phyloP scores from a whole-genome alignment of 306 rosid genomes.

The Rubus idaeus region DNA sequence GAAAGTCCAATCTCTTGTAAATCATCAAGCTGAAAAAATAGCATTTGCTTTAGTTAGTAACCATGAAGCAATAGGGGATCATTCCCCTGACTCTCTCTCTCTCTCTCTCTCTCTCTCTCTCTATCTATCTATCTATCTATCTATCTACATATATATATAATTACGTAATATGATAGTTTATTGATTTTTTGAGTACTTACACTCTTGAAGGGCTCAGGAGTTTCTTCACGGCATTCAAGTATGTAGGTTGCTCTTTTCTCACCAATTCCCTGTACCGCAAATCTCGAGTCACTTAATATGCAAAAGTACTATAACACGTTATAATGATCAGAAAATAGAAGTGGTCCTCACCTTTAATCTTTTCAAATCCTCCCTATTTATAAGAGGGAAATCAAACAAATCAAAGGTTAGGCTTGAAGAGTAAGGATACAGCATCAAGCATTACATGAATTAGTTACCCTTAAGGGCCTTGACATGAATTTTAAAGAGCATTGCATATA shows the following conservation, averaged over 20 bases:
- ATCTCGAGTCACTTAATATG: not conserved
- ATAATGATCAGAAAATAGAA: not conserved
- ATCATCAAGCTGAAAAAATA: constrained; percentile 69
- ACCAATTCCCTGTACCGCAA: constrained; percentile 68
- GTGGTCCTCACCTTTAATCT: constrained; percentile 49
- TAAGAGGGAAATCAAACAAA: not conserved
- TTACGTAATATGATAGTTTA: not conserved
- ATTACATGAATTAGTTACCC: not conserved
- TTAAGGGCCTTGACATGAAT: not conserved
- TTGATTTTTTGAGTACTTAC: constrained; percentile 41
- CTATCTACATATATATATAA: too few species aligned
- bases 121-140: too few species aligned
- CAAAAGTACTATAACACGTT: not conserved
- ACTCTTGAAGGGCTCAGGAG: constrained; percentile 74
- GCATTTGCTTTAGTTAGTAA: not conserved
- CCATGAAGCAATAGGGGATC: not conserved
- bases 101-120: too few species aligned
- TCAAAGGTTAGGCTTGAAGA: constrained; percentile 3
- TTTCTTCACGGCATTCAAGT: constrained; percentile 68
- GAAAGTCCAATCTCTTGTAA: constrained; percentile 76
- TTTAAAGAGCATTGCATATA: not conserved
- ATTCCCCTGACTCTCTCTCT: not conserved
- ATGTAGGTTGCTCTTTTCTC: constrained; percentile 79
- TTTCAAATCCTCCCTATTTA: constrained; percentile 70
- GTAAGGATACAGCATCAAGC: not conserved